Evolutionary conservation across 306 rosid species (phyloP).

Genomic region (Citrullus mucosospermus): DNA sequence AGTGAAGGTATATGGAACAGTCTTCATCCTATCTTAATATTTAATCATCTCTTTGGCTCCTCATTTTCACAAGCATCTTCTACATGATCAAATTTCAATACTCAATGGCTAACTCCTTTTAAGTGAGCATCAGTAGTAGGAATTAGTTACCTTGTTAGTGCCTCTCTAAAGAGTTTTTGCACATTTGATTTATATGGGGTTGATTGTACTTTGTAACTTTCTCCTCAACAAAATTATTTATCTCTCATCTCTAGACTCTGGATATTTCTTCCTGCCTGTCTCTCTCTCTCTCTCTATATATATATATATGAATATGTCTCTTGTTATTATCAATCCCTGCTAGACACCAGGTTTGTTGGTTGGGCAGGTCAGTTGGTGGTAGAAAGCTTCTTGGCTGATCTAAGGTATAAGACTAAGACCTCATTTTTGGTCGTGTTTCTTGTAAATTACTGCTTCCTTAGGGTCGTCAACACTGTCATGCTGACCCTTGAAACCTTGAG

Average conservation of each 20-base stretch:
- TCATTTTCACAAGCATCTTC: not conserved
- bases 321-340: not conserved
- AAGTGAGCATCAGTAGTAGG: not conserved
- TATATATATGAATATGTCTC: not conserved
- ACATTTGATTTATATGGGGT: not conserved
- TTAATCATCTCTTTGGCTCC: not conserved
- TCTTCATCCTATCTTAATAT: not conserved
- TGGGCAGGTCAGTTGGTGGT: not conserved
- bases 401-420: not conserved
- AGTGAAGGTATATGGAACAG: constrained; percentile 53
- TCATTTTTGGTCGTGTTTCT: not conserved
- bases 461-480: not conserved
- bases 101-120: not conserved
- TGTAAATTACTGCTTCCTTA: not conserved
- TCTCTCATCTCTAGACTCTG: not conserved
- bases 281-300: not conserved
- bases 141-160: not conserved
- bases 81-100: not conserved
- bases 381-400: not conserved
- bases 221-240: not conserved
- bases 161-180: not conserved
- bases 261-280: not conserved
- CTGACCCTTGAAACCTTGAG: not conserved
- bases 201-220: not conserved
- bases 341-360: constrained; percentile 2